These are phyloP conservation scores for Circinella umbellata DNA, from an alignment of 371 early-diverging fungal species.

Conservation along the genomic window DNA sequence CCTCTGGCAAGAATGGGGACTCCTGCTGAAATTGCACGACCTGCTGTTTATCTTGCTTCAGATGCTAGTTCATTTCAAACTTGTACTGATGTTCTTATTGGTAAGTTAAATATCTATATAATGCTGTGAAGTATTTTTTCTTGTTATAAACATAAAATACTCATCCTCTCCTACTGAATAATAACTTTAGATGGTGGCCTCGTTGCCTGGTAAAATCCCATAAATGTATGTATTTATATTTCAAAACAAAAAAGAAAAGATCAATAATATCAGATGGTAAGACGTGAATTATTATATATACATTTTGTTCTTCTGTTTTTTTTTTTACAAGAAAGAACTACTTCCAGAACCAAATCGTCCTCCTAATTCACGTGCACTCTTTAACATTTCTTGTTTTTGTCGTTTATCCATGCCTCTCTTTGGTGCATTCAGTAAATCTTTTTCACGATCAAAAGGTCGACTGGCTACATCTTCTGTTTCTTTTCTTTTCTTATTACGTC, in stretches of 20 bases:
- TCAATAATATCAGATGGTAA: too few relatives aligned
- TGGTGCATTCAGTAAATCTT: constrained; percentile 47
- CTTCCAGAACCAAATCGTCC: constrained; percentile 55
- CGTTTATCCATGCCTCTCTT: constrained; percentile 46
- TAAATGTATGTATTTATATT: not conserved
- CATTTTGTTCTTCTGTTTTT: not conserved
- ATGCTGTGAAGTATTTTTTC: not conserved
- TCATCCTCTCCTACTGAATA: not conserved
- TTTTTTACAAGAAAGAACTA: constrained; percentile 46
- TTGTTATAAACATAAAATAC: not conserved
- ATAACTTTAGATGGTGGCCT: constrained; percentile 18
- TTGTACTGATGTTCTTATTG: constrained; percentile 29
- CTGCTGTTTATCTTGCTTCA: constrained; percentile 32
- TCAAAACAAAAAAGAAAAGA: too few relatives aligned
- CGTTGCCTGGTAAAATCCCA: constrained; percentile 1
- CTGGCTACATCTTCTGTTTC: constrained; percentile 54
- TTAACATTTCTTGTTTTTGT: constrained; percentile 52
- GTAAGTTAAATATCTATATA: constrained; percentile 11
- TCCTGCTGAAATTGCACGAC: constrained; percentile 27
- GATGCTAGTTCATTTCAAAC: constrained; percentile 37
- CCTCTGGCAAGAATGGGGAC: constrained; percentile 31
- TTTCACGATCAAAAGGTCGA: constrained; percentile 61
- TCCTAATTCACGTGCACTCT: constrained; percentile 46
- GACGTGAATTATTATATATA: not conserved
- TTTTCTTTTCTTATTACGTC: constrained; percentile 27